Conservation (phyloP, 495 filamentous ascomycete species). For the Cercophora samala region DNA sequence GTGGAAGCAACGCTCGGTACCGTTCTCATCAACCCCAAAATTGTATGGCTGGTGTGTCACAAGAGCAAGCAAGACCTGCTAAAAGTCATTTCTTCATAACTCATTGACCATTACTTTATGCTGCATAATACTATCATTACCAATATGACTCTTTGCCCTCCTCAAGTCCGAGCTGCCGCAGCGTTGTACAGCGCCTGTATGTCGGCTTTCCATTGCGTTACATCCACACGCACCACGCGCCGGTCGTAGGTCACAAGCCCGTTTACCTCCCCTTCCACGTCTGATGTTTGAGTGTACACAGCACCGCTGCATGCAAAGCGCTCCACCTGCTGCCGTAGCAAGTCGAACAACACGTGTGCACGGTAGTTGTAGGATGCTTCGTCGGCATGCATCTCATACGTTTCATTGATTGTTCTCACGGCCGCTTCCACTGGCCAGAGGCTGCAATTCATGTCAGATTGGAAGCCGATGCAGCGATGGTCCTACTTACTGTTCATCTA, state of each 20-base stretch:
- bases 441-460: conserved; percentile 28
- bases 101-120: background rate
- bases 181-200: conserved; percentile 58
- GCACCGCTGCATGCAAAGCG: conserved; percentile 57
- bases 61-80: background rate
- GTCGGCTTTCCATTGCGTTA: conserved; percentile 57
- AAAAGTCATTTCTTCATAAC: background rate
- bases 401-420: conserved; percentile 57
- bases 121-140: background rate
- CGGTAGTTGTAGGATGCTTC: conserved; percentile 65
- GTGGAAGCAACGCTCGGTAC: background rate
- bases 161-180: conserved; percentile 32
- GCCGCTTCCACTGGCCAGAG: conserved; percentile 58
- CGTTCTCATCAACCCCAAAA: background rate
- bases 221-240: conserved; percentile 49
- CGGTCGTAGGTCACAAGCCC: conserved; percentile 67
- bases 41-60: background rate
- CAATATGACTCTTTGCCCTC: background rate
- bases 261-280: conserved; percentile 74
- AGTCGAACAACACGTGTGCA: conserved; percentile 48
- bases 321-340: conserved; percentile 56
- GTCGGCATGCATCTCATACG: conserved; percentile 59
- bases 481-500: conserved; percentile 43
- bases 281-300: conserved; percentile 65
- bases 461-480: conserved; percentile 26